phyloP scores from a whole-genome alignment of 2,329 filamentous ascomycete genomes.

The Botrytis squamosa region DNA sequence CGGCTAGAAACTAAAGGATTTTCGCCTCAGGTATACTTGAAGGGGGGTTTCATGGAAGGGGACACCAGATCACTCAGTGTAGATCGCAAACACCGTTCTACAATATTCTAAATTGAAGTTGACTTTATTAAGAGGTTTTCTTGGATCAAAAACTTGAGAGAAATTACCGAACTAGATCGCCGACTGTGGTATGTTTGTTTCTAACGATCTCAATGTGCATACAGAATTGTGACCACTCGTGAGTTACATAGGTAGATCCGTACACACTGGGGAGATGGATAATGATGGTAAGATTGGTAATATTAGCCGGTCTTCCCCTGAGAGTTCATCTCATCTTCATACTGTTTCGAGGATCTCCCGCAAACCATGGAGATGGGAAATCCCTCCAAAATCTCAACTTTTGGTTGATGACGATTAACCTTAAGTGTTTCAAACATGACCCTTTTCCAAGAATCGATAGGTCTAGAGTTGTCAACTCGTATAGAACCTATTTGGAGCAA shows the following conservation, averaged over 20 bases:
- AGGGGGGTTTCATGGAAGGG: constrained; percentile 3
- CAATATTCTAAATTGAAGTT: neutral
- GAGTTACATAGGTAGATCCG: neutral
- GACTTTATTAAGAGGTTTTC: neutral
- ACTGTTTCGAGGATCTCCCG: neutral
- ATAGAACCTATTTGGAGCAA: neutral
- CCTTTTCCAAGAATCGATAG: neutral
- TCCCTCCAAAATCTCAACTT: neutral
- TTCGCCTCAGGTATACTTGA: constrained; percentile 7
- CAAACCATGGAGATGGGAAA: neutral
- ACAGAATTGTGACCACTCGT: neutral
- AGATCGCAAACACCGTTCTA: neutral
- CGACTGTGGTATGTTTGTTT: neutral
- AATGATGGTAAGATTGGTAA: neutral
- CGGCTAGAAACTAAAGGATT: neutral
- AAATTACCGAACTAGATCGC: constrained; percentile 1
- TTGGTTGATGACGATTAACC: neutral
- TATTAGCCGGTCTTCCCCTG: neutral
- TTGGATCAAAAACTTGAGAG: neutral
- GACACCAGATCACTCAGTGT: neutral
- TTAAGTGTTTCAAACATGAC: neutral
- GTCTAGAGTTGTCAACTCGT: neutral
- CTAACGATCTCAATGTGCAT: neutral
- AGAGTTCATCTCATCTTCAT: constrained; percentile 5
- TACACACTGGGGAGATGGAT: neutral